These are phyloP conservation scores for Metarhizium robertsii DNA, from an alignment of 2,329 filamentous ascomycete species.

Conservation along the genomic window DNA sequence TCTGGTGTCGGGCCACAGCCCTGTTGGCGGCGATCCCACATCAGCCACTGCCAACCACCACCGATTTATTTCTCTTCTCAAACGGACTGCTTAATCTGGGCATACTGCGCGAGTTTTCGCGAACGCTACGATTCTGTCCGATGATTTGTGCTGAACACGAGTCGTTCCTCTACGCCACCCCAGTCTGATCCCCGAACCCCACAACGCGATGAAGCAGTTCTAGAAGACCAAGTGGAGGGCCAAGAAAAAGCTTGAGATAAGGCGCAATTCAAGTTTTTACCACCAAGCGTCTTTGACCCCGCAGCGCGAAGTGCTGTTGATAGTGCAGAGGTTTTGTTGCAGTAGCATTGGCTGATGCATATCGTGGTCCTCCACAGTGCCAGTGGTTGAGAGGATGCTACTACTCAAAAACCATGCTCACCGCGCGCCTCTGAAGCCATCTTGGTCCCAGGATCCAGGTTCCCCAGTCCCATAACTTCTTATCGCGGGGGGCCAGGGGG, in stretches of 20 bases:
- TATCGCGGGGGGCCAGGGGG: too few species aligned
- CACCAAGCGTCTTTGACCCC: too few species aligned
- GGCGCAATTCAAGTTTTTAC: not conserved
- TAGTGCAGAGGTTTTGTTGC: too few species aligned
- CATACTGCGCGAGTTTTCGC: not conserved
- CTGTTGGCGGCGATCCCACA: not conserved
- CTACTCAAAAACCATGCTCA: not conserved
- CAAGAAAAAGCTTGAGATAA: conserved; percentile 1
- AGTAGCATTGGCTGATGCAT: too few species aligned
- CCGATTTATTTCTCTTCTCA: too few species aligned
- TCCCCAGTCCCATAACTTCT: too few species aligned
- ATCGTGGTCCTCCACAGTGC: not conserved
- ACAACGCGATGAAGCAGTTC: not conserved
- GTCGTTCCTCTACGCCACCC: not conserved
- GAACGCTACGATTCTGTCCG: not conserved
- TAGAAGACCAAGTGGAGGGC: not conserved
- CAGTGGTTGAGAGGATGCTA: not conserved
- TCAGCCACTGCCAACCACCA: not conserved
- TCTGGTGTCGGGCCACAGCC: not conserved
- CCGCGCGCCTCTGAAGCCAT: too few species aligned
- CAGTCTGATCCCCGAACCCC: not conserved
- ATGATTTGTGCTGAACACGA: not conserved
- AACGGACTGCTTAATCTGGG: not conserved
- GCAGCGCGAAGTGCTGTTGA: too few species aligned
- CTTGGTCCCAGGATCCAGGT: too few species aligned